A percentile compares a stretch with the other conserved stretches of the same genome.
These are phyloP conservation scores for Phytophthora capsici DNA, from an alignment of 352 stramenopile species.

Conservation along the genomic window DNA sequence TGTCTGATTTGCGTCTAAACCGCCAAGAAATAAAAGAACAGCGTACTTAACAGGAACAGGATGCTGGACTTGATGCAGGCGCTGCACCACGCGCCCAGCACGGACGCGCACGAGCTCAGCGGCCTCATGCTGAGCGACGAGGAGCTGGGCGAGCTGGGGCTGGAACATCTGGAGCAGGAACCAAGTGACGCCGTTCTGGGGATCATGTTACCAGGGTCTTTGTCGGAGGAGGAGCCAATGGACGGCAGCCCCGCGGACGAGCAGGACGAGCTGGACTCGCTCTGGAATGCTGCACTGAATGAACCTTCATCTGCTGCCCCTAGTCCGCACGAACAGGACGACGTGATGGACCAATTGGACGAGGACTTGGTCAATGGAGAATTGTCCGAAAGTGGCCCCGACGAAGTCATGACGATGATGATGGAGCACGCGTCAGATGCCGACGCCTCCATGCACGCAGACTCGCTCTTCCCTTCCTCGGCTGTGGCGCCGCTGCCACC, in stretches of 20 bases:
- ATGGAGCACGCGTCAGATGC: slow-evolving; percentile 23
- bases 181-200: slow-evolving; percentile 26
- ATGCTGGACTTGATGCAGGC: slow-evolving; percentile 45
- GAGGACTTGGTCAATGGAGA: slow-evolving; percentile 41
- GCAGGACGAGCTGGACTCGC: slow-evolving; percentile 34
- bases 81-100: slow-evolving; percentile 22
- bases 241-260: slow-evolving; percentile 10
- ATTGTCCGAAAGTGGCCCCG: slow-evolving; percentile 36
- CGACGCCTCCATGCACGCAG: slow-evolving; percentile 25
- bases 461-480: slow-evolving; percentile 31
- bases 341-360: slow-evolving; percentile 18
- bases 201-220: slow-evolving; percentile 34
- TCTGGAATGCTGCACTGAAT: slow-evolving; percentile 38
- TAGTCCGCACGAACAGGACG: slow-evolving; percentile 18
- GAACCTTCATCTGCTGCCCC: slow-evolving; percentile 11
- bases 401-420: slow-evolving; percentile 48
- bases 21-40: background rate
- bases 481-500: slow-evolving; percentile 30
- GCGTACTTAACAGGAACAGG: slow-evolving; percentile 14
- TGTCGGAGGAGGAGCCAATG: slow-evolving; percentile 27
- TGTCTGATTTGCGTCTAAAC: slow-evolving; percentile 24
- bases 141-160: slow-evolving; percentile 31
- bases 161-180: slow-evolving; percentile 36
- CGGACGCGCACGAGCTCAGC: slow-evolving; percentile 25
- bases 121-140: slow-evolving; percentile 37